These are phyloP conservation scores for Phyllosticta ampelicida DNA, from an alignment of 2,329 filamentous ascomycete genomes.

Conservation along the genomic window DNA sequence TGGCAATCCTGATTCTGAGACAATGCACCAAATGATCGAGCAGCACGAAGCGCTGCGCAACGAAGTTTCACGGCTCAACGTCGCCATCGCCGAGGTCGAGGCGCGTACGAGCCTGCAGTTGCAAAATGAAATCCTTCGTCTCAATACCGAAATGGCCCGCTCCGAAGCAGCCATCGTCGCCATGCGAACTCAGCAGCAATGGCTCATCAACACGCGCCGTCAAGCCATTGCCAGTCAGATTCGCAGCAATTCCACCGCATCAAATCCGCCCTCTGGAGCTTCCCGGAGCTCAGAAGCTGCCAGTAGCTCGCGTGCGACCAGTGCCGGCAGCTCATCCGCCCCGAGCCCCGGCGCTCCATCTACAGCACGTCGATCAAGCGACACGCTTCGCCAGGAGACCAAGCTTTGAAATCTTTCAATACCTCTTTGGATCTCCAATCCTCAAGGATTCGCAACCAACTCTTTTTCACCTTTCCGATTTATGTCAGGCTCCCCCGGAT, in stretches of 20 bases:
- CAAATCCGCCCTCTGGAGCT: neutral
- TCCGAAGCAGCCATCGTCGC: constrained; percentile 35
- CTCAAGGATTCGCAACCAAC: neutral
- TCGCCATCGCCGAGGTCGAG: constrained; percentile 48
- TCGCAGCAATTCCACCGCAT: constrained; percentile 2
- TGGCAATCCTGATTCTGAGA: constrained; percentile 23
- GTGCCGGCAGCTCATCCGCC: neutral
- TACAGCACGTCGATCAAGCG: constrained; percentile 6
- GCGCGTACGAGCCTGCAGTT: constrained; percentile 51
- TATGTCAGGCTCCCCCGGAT: neutral
- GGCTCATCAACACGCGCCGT: constrained; percentile 9
- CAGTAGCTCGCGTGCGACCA: neutral
- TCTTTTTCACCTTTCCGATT: neutral
- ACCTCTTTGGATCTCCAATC: neutral
- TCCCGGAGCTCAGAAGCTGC: neutral
- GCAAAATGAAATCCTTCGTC: constrained; percentile 51
- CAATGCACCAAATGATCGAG: constrained; percentile 41
- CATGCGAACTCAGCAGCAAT: constrained; percentile 9
- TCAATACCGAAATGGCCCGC: constrained; percentile 52
- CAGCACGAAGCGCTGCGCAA: constrained; percentile 51
- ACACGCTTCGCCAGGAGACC: constrained; percentile 6
- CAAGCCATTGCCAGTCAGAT: constrained; percentile 8
- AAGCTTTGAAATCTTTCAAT: constrained; percentile 4
- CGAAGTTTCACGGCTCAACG: constrained; percentile 45
- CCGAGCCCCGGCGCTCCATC: neutral